These are phyloP conservation scores for Aegle marmelos DNA, from an alignment of 345 rosid species.

Conservation along the genomic window DNA sequence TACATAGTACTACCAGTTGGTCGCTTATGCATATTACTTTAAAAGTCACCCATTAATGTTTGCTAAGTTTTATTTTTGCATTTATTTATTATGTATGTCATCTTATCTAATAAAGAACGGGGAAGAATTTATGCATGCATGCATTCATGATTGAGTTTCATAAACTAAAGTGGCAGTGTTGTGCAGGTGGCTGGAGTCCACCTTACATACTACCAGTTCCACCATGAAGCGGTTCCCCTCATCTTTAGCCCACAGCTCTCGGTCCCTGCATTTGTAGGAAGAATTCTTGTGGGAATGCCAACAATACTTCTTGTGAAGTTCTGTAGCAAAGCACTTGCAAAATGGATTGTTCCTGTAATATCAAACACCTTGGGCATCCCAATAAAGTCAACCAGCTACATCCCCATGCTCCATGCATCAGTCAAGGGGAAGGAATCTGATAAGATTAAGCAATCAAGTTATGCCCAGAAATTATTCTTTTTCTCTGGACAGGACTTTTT, in stretches of 20 bases:
- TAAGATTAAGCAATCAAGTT: constrained; percentile 50
- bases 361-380: constrained; percentile 76
- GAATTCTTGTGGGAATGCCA: constrained; percentile 77
- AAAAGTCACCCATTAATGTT: neutral
- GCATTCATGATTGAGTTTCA: neutral
- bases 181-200: constrained; percentile 78
- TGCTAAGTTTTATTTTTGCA: neutral
- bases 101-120: neutral
- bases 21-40: neutral
- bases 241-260: constrained; percentile 57
- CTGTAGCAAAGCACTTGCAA: constrained; percentile 91
- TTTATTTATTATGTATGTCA: neutral
- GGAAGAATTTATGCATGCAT: too few relatives aligned
- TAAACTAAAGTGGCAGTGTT: constrained; percentile 3
- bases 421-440: constrained; percentile 38
- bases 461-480: constrained; percentile 46
- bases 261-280: constrained; percentile 43
- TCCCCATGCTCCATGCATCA: constrained; percentile 57
- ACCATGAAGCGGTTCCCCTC: constrained; percentile 71
- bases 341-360: constrained; percentile 76
- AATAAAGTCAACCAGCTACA: constrained; percentile 60
- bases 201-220: constrained; percentile 84
- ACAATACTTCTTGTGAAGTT: constrained; percentile 80
- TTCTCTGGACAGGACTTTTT: constrained; percentile 46
- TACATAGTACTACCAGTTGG: neutral